phyloP scores from a whole-genome alignment of 106 monocot species.

The Dioscorea dumetorum region DNA sequence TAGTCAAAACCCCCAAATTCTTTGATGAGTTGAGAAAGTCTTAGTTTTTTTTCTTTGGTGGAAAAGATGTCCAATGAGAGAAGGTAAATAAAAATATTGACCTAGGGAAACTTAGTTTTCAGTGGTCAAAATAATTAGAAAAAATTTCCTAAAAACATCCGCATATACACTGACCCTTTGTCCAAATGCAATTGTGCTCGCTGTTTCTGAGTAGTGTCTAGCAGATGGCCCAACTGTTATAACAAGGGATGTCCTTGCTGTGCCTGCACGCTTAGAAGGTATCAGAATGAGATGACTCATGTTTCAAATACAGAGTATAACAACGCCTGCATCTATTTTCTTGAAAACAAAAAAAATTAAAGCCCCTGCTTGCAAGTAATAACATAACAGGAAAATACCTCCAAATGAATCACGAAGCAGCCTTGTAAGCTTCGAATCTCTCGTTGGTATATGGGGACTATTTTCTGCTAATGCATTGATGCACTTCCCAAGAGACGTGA shows the following conservation, averaged over 20 bases:
- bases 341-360: neutral
- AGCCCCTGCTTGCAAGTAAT: neutral
- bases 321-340: neutral
- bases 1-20: too few relatives aligned
- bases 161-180: slow-evolving; percentile 39
- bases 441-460: slow-evolving; percentile 69
- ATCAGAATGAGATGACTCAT: too few relatives aligned
- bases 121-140: too few relatives aligned
- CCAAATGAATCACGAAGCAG: slow-evolving; percentile 87
- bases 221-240: slow-evolving; percentile 62
- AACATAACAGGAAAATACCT: slow-evolving; percentile 27
- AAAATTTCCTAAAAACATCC: neutral
- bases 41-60: too few relatives aligned
- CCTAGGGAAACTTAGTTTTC: neutral
- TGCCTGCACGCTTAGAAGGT: slow-evolving; percentile 25
- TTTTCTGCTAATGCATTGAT: slow-evolving; percentile 85
- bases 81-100: neutral
- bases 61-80: too few relatives aligned
- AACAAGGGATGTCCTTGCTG: slow-evolving; percentile 70
- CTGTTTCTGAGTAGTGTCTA: slow-evolving; percentile 54
- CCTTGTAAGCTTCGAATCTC: slow-evolving; percentile 83
- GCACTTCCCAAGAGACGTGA: slow-evolving; percentile 77
- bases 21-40: too few relatives aligned
- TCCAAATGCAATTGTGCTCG: slow-evolving; percentile 77
- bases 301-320: too few relatives aligned